Percentiles rank a stretch among this genome's conserved stretches.
Conservation (phyloP, 108 stramenopile genomes). For the Skeletonema tropicum region DNA sequence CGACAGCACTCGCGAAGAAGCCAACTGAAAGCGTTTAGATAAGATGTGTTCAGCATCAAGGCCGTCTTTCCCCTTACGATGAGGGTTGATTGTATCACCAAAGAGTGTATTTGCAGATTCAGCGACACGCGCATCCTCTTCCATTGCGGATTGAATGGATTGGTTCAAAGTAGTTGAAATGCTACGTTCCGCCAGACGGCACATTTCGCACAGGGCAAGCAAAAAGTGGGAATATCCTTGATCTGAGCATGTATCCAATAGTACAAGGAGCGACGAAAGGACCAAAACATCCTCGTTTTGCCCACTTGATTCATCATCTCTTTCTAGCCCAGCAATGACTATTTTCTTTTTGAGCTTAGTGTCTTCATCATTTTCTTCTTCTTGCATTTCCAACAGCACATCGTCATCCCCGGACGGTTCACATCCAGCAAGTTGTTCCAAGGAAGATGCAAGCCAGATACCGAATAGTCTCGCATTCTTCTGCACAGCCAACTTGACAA, state of each 20-base stretch:
- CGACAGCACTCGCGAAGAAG: slow-evolving; percentile 66
- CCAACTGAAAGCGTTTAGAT: slow-evolving; percentile 67
- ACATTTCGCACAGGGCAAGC: slow-evolving; percentile 81
- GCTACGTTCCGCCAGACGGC: slow-evolving; percentile 70
- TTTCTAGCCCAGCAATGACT: slow-evolving; percentile 17
- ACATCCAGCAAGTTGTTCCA: slow-evolving; percentile 77
- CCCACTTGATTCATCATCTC: slow-evolving; percentile 5
- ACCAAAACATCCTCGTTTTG: slow-evolving; percentile 27
- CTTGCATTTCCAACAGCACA: slow-evolving; percentile 34
- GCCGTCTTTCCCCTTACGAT: slow-evolving; percentile 46
- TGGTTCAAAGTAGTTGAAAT: slow-evolving; percentile 73
- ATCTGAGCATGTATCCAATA: slow-evolving; percentile 45
- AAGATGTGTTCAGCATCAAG: slow-evolving; percentile 53
- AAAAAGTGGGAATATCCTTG: slow-evolving; percentile 49
- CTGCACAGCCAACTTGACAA: slow-evolving; percentile 75
- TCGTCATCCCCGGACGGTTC: slow-evolving; percentile 52
- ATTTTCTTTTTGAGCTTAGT: neutral
- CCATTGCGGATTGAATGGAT: slow-evolving; percentile 70
- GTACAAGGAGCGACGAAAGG: slow-evolving; percentile 27
- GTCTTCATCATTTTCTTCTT: slow-evolving; percentile 16
- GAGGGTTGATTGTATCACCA: slow-evolving; percentile 42
- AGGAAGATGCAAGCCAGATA: slow-evolving; percentile 69
- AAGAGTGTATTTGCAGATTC: slow-evolving; percentile 48
- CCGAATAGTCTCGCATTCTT: slow-evolving; percentile 67
- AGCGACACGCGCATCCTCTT: slow-evolving; percentile 44